phyloP scores from a whole-genome alignment of 2,329 filamentous ascomycete species.

The Polytolypa hystricis region DNA sequence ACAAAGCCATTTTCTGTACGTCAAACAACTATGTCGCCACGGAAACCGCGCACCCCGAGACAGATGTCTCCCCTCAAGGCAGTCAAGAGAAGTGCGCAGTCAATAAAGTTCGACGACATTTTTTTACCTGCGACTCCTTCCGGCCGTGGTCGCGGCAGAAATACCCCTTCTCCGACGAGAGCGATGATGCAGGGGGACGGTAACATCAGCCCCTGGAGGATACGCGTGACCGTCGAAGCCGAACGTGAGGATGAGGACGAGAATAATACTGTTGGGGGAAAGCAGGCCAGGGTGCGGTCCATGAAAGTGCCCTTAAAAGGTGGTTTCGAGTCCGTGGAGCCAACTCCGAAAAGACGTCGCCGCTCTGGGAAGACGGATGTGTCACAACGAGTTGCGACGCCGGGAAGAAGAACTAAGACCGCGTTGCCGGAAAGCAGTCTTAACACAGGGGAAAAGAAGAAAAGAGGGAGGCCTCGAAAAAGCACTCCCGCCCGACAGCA shows the following conservation, averaged over 20 bases:
- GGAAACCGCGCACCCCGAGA: constrained; percentile 24
- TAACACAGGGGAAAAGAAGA: constrained; percentile 22
- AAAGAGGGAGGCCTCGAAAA: constrained; percentile 29
- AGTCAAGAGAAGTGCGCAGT: constrained; percentile 24
- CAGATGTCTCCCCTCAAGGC: constrained; percentile 11
- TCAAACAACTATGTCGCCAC: constrained; percentile 30
- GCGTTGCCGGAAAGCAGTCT: constrained; percentile 17
- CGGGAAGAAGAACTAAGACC: constrained; percentile 18
- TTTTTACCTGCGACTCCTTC: constrained; percentile 29
- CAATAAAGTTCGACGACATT: constrained; percentile 32
- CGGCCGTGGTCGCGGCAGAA: constrained; percentile 15
- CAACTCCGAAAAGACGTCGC: constrained; percentile 30
- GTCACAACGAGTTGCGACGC: constrained; percentile 23
- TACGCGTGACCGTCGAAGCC: constrained; percentile 38
- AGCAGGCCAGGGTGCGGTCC: too few species aligned
- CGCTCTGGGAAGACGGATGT: constrained; percentile 33
- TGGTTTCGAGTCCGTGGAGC: constrained; percentile 20
- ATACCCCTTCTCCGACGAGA: constrained; percentile 27
- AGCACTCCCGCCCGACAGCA: constrained; percentile 15
- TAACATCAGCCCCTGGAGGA: constrained; percentile 38
- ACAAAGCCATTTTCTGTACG: constrained; percentile 28
- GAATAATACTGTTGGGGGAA: constrained; percentile 15
- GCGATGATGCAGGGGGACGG: constrained; percentile 21
- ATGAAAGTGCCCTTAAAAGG: constrained; percentile 34
- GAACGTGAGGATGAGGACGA: constrained; percentile 31